Base-by-base conservation (phyloP, 257 asterid species). In the Cynanchum wilfordii region DNA sequence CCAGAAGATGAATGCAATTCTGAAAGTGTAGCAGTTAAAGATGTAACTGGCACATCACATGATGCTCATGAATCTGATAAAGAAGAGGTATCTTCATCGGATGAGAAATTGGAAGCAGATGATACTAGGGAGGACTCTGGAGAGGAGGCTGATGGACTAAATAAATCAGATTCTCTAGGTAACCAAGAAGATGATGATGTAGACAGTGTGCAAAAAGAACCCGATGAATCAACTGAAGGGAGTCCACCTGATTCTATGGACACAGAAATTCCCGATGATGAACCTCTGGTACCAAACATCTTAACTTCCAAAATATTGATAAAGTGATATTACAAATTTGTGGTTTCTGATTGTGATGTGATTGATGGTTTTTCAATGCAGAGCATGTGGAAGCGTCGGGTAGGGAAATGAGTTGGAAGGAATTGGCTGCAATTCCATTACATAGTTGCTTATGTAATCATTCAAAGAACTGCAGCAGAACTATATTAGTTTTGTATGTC, bases 331-430 rank as follows among this genome's bases (percentile, higher is more conserved):
- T 38, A 50, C 50, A 40, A 52, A 57, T 56, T 55, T 51, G 22
- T 16, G 64, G 27, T 36, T 19, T 59, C 49, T 65, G 58, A 27
- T 66, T 17, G 78, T 80, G 68, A 80, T 54, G 15, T 49, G 27
- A 50, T n/a, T 49, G 27, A 50, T 79, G 7, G 71, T 57, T 42
- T 57, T 42, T 54, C 6, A 30, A 71, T 84, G 90, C 96, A 94
- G 99, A 81, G 88, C 81, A 76, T 74, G 75, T 94, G 99, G 99
- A 88, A 78, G 82, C 85, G 71, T 63, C 93, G 97, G 38, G 88
- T 82, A 17, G 96, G 87, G 68, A 91, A 85, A 83, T 83, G 83
- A 44, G 78, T 73, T 66, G 45, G 42, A 75, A 56, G 57, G 50
- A 77, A 62, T 70, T 52, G 76, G 79, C 56, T 44, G 72, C 60